Conservation (phyloP, 2,329 filamentous ascomycete genomes). For the Colletotrichum filicis region DNA sequence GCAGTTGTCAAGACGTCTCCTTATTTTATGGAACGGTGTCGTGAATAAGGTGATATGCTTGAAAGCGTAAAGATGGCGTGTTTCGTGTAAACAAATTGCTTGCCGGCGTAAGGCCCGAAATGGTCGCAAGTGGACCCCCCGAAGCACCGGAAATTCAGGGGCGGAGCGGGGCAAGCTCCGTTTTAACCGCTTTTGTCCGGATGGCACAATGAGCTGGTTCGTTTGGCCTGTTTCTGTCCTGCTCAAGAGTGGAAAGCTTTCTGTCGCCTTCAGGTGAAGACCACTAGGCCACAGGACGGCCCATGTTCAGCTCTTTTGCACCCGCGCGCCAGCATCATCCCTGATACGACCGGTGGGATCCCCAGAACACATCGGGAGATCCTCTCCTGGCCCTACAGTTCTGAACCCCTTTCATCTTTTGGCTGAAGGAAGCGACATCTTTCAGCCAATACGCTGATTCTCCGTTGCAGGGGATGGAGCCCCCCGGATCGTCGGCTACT, state of each 20-base stretch:
- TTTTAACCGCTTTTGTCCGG: constrained; percentile 2
- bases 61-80: constrained; percentile 11
- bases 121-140: background rate
- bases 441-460: background rate
- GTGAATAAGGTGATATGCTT: constrained; percentile 21
- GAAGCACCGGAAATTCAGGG: constrained; percentile 10
- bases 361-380: constrained; percentile 17
- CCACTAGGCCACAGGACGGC: background rate
- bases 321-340: constrained; percentile 11
- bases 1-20: background rate
- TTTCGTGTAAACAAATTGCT: constrained; percentile 20
- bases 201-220: constrained; percentile 15
- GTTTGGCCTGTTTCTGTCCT: background rate
- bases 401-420: background rate
- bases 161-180: constrained; percentile 10
- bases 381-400: background rate
- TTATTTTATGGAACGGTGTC: background rate
- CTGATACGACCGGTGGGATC: background rate
- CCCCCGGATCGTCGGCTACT: constrained; percentile 19
- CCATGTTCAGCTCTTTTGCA: background rate
- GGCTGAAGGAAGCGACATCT: constrained; percentile 18
- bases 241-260: background rate
- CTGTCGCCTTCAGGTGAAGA: background rate
- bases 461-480: constrained; percentile 1
- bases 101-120: background rate